These are phyloP conservation scores for Candida jianshihensis DNA, from an alignment of 805 yeast species.

Conservation along the genomic window DNA sequence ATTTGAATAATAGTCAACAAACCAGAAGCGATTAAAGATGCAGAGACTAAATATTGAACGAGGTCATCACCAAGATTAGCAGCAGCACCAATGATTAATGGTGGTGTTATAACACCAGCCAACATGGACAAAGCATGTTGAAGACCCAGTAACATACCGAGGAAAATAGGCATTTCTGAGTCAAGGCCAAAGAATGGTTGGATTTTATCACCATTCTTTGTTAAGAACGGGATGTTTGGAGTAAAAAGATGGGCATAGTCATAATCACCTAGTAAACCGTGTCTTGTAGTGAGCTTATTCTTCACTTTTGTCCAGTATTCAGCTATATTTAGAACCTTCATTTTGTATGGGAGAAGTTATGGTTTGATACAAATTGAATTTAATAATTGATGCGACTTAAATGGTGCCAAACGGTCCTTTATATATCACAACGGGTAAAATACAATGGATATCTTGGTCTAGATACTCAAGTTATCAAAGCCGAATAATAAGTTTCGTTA, in stretches of 20 bases:
- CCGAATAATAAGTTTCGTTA: too few species aligned
- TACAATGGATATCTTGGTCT: too few species aligned
- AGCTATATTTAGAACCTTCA: background rate
- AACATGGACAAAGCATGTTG: slow-evolving; percentile 88
- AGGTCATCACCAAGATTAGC: slow-evolving; percentile 49
- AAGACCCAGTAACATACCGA: slow-evolving; percentile 73
- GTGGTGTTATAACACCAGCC: slow-evolving; percentile 87
- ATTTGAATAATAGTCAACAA: slow-evolving; percentile 68
- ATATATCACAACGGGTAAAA: too few species aligned
- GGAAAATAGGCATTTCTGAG: slow-evolving; percentile 71
- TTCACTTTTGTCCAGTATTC: background rate
- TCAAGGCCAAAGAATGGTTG: slow-evolving; percentile 83
- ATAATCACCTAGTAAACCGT: slow-evolving; percentile 83
- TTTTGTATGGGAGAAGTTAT: background rate
- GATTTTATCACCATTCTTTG: slow-evolving; percentile 35
- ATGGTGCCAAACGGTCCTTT: too few species aligned
- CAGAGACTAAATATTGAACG: slow-evolving; percentile 63
- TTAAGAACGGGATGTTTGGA: slow-evolving; percentile 69
- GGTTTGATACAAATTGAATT: too few species aligned
- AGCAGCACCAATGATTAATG: slow-evolving; percentile 57
- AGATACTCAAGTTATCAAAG: too few species aligned
- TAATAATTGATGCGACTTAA: too few species aligned
- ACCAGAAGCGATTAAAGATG: slow-evolving; percentile 64
- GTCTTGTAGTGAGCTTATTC: slow-evolving; percentile 56
- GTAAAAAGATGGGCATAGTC: slow-evolving; percentile 75